These are phyloP conservation scores for Peribolospora kevripleyi DNA, from an alignment of 768 basidiomycete species.

Conservation along the genomic window DNA sequence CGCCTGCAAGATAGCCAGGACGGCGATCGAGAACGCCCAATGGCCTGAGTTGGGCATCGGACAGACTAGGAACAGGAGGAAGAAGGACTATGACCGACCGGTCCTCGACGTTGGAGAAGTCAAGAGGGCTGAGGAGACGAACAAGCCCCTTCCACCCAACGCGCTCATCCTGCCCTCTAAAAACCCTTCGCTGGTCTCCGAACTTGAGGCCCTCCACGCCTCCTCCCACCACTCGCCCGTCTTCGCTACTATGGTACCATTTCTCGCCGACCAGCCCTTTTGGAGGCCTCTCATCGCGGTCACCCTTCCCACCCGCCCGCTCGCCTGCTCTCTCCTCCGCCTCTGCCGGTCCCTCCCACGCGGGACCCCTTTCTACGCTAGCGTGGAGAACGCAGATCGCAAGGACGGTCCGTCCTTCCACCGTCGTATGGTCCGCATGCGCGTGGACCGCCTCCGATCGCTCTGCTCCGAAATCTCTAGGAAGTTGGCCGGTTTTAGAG, in stretches of 20 bases:
- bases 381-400: slow-evolving; percentile 19
- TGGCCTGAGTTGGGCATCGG: slow-evolving; percentile 16
- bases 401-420: slow-evolving; percentile 19
- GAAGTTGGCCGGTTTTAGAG: slow-evolving; percentile 20
- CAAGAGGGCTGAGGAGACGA: not conserved
- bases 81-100: slow-evolving; percentile 7
- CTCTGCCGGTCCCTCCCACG: slow-evolving; percentile 18
- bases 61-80: slow-evolving; percentile 2
- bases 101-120: not conserved
- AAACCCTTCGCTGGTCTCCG: not conserved
- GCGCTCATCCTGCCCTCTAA: not conserved
- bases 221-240: slow-evolving; percentile 3
- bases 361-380: slow-evolving; percentile 22
- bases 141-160: not conserved
- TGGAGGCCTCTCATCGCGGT: slow-evolving; percentile 25
- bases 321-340: slow-evolving; percentile 20
- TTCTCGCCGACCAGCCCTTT: slow-evolving; percentile 18
- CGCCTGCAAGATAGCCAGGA: slow-evolving; percentile 7
- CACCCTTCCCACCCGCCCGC: slow-evolving; percentile 25
- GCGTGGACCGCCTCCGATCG: slow-evolving; percentile 19
- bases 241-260: slow-evolving; percentile 9
- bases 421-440: slow-evolving; percentile 20
- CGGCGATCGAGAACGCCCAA: slow-evolving; percentile 23
- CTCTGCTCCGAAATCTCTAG: slow-evolving; percentile 17
- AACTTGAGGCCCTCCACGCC: not conserved